Conservation (phyloP, 768 basidiomycete species). For the Trametes coccinea region DNA sequence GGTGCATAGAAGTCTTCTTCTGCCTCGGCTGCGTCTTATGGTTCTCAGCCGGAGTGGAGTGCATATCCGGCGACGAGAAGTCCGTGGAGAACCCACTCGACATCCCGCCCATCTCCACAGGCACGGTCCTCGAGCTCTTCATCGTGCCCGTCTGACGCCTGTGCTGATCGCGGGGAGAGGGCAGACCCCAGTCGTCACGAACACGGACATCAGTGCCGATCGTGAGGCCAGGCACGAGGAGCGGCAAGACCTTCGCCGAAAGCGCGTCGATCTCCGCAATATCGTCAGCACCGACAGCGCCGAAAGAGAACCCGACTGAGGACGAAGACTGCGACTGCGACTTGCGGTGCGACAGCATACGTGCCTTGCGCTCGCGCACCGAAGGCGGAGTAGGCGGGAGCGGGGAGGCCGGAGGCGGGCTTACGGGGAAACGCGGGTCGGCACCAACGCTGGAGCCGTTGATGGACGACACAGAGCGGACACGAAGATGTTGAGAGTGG, state of each 20-base stretch:
- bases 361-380: slow-evolving; percentile 55
- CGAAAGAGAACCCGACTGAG: slow-evolving; percentile 65
- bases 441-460: slow-evolving; percentile 37
- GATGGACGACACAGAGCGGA: slow-evolving; percentile 58
- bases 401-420: slow-evolving; percentile 65
- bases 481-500: slow-evolving; percentile 51
- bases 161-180: slow-evolving; percentile 11
- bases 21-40: slow-evolving; percentile 29
- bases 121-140: slow-evolving; percentile 24
- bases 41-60: slow-evolving; percentile 59
- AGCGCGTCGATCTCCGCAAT: slow-evolving; percentile 71
- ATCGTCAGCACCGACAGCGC: slow-evolving; percentile 48
- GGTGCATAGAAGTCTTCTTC: slow-evolving; percentile 54
- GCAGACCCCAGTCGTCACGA: slow-evolving; percentile 33
- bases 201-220: slow-evolving; percentile 59
- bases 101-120: slow-evolving; percentile 34
- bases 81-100: slow-evolving; percentile 33
- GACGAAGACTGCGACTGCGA: slow-evolving; percentile 49
- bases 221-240: slow-evolving; percentile 66
- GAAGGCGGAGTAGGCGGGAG: slow-evolving; percentile 76
- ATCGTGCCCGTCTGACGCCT: slow-evolving; percentile 13
- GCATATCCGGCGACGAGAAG: slow-evolving; percentile 56
- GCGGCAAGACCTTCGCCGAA: slow-evolving; percentile 65
- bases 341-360: slow-evolving; percentile 57
- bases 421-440: slow-evolving; percentile 32